Evolutionary conservation across 495 filamentous ascomycete species (phyloP).

Genomic region (Daldinia childiae): DNA sequence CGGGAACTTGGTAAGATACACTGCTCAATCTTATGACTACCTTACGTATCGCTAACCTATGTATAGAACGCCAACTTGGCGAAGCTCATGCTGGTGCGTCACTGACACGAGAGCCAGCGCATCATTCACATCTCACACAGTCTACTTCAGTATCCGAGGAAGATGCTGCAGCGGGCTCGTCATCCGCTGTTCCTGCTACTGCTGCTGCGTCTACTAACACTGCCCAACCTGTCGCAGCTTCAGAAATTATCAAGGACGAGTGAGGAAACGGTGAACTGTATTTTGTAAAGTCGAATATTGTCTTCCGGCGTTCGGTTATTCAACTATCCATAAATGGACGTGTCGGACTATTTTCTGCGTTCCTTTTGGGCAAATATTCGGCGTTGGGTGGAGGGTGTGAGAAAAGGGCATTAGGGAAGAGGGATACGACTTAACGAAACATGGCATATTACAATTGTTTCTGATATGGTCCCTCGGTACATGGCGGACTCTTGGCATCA

Average conservation of each 20-base stretch:
- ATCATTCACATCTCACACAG: slow-evolving; percentile 52
- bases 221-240: slow-evolving; percentile 8
- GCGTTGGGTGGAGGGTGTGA: slow-evolving; percentile 21
- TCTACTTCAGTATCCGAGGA: slow-evolving; percentile 46
- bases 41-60: slow-evolving; percentile 2
- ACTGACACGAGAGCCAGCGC: slow-evolving; percentile 52
- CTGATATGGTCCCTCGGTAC: slow-evolving; percentile 10
- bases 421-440: slow-evolving; percentile 17
- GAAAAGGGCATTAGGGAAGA: not conserved
- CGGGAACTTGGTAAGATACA: slow-evolving; percentile 74
- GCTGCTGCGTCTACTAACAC: slow-evolving; percentile 13
- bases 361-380: slow-evolving; percentile 11
- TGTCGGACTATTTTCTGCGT: not conserved
- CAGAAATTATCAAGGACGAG: slow-evolving; percentile 34
- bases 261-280: not conserved
- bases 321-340: not conserved
- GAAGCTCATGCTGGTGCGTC: slow-evolving; percentile 49
- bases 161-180: slow-evolving; percentile 25
- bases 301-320: slow-evolving; percentile 22
- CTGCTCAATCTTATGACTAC: not conserved
- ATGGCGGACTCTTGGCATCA: slow-evolving; percentile 5
- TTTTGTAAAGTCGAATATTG: slow-evolving; percentile 8
- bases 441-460: slow-evolving; percentile 12
- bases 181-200: slow-evolving; percentile 8
- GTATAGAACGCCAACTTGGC: slow-evolving; percentile 51